A percentile compares a stretch with the other conserved stretches of the same genome.
These are phyloP conservation scores for Aureobasidium lini DNA, from an alignment of 2,329 filamentous ascomycete species.

Conservation along the genomic window DNA sequence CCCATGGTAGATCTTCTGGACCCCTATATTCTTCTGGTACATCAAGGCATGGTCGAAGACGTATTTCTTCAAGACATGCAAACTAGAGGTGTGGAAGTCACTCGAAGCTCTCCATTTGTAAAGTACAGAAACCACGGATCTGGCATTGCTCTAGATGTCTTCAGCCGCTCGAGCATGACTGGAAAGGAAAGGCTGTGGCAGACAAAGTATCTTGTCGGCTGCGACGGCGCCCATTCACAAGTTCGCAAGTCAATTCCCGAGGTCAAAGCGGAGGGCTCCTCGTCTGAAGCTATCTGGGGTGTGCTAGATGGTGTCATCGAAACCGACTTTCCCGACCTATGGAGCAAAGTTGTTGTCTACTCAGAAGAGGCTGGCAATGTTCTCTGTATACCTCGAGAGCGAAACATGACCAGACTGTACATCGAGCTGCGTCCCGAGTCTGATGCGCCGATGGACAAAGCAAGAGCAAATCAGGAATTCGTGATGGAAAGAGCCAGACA, in stretches of 20 bases:
- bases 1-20: conserved; percentile 43
- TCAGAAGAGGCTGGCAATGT: conserved; percentile 61
- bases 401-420: conserved; percentile 61
- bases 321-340: conserved; percentile 67
- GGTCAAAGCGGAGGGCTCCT: conserved; percentile 41
- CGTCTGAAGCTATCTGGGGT: conserved; percentile 57
- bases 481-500: conserved; percentile 58
- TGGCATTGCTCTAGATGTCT: conserved; percentile 34
- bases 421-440: conserved; percentile 38
- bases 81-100: conserved; percentile 56
- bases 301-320: conserved; percentile 64
- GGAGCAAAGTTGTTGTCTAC: conserved; percentile 65
- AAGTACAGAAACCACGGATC: conserved; percentile 39
- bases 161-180: conserved; percentile 32
- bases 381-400: conserved; percentile 65
- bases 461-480: conserved; percentile 51
- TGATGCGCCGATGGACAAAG: conserved; percentile 25
- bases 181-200: conserved; percentile 39
- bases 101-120: conserved; percentile 55
- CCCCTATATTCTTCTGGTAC: conserved; percentile 49
- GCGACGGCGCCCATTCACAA: conserved; percentile 64
- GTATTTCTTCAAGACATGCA: conserved; percentile 62
- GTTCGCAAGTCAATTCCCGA: conserved; percentile 57
- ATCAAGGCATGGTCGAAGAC: conserved; percentile 70
- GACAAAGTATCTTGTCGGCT: conserved; percentile 61